A percentile compares a stretch with the other conserved stretches of the same genome.
Evolutionary conservation across 176 grass and related monocot species (phyloP).

Genomic region (Zoysia japonica): DNA sequence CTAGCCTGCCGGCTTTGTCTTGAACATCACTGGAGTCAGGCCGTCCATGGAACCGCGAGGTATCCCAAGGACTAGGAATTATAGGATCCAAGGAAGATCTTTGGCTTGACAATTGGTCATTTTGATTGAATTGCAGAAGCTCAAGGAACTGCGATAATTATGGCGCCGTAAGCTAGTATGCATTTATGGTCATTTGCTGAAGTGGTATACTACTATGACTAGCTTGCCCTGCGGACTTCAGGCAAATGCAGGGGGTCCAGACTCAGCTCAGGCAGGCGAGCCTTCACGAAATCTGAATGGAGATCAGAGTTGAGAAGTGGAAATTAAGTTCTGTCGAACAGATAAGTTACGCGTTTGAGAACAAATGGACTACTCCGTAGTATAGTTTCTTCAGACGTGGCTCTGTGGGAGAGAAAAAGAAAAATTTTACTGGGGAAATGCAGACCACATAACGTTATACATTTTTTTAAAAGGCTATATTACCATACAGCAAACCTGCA

Average conservation of each 20-base stretch:
- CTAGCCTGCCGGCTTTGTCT: slow-evolving; percentile 39
- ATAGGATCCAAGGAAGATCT: slow-evolving; percentile 47
- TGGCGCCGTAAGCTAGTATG: slow-evolving; percentile 34
- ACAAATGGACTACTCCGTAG: background rate
- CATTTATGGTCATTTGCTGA: slow-evolving; percentile 55
- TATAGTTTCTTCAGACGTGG: background rate
- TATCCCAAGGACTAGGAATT: slow-evolving; percentile 24
- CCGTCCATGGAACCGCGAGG: slow-evolving; percentile 41
- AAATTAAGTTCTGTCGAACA: background rate
- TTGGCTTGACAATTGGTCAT: slow-evolving; percentile 37
- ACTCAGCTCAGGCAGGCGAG: background rate
- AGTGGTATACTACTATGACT: slow-evolving; percentile 10
- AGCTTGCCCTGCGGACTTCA: slow-evolving; percentile 21
- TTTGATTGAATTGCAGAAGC: slow-evolving; percentile 34
- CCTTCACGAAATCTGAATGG: slow-evolving; percentile 36
- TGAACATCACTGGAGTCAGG: slow-evolving; percentile 39
- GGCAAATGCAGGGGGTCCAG: slow-evolving; percentile 29
- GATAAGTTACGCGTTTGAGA: background rate
- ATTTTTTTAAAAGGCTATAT: too few relatives aligned
- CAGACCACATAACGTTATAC: background rate
- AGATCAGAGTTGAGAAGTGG: slow-evolving; percentile 6
- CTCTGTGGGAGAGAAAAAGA: background rate
- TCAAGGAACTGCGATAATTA: slow-evolving; percentile 46
- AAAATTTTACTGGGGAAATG: background rate
- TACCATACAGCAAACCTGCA: background rate